phyloP scores from a whole-genome alignment of 2,329 filamentous ascomycete genomes.

The Dryadomyces quercus-mongolicae region DNA sequence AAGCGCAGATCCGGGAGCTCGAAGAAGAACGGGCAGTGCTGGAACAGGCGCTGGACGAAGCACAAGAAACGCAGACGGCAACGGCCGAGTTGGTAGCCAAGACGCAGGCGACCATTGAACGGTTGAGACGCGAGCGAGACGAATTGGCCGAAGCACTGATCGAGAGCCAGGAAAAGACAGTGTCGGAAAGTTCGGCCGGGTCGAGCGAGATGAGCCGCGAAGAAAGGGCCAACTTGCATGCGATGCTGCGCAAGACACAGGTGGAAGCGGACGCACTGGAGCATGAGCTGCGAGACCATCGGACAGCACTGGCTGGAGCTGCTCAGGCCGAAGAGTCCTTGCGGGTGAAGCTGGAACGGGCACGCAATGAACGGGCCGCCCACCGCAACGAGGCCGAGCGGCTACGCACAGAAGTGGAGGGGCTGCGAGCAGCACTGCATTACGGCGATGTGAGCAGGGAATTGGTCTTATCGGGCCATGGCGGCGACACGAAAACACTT shows the following conservation, averaged over 20 bases:
- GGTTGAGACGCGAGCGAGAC: conserved; percentile 36
- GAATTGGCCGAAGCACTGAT: conserved; percentile 22
- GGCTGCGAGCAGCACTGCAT: conserved; percentile 13
- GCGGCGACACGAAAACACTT: conserved; percentile 44
- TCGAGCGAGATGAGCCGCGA: conserved; percentile 30
- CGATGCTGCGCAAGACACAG: conserved; percentile 49
- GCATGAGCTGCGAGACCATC: conserved; percentile 57
- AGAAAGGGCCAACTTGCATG: conserved; percentile 47
- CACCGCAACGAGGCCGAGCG: conserved; percentile 43
- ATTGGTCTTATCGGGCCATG: conserved; percentile 17
- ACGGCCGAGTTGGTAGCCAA: conserved; percentile 18
- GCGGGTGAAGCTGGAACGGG: conserved; percentile 55
- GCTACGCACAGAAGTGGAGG: conserved; percentile 35
- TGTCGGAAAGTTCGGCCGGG: conserved; percentile 9
- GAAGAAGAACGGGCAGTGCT: conserved; percentile 47
- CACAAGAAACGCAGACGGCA: conserved; percentile 33
- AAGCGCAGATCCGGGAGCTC: conserved; percentile 40
- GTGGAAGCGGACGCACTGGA: conserved; percentile 58
- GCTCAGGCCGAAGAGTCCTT: conserved; percentile 46
- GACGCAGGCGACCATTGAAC: conserved; percentile 36
- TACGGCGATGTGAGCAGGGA: conserved; percentile 9
- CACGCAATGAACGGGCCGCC: conserved; percentile 50
- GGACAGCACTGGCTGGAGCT: conserved; percentile 48
- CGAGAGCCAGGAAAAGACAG: conserved; percentile 15
- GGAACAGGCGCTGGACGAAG: conserved; percentile 46